Evolutionary conservation across 2,329 filamentous ascomycete species (phyloP), one percentile per base, ranked within the genome.

Genomic region (Monosporascus sp.): DNA sequence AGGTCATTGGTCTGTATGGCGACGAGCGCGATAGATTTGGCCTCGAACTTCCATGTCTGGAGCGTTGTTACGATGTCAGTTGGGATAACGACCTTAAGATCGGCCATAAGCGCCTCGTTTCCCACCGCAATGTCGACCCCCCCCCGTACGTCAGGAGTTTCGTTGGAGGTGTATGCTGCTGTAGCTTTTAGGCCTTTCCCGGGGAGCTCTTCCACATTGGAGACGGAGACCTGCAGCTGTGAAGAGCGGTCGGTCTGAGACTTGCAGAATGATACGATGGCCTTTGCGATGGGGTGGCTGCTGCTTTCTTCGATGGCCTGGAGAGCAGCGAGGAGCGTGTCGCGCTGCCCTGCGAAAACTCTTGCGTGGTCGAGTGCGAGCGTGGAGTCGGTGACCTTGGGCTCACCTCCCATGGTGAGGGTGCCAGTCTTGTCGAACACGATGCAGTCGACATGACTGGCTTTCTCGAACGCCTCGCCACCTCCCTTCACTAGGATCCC

Each of bases 401-500:
- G 88, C 59, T 89, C 85, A 7, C 87, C 88, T 5, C 88, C 76
- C 61, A 87, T 75, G 0, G 90, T 94, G 54, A 95, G 73, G 0
- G 90, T 95, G 1, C 90, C 90, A 0, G 90, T 95, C 76, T 95
- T 94, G 77, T 95, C 90, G 66, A 95, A 94, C 1, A 94, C 87
- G 40, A 94, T 85, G 50, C 86, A 87, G 67, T 91, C 85, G 45
- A 92, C 78, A 11, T 81, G 82, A 66, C 88, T 91, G 4, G 89
- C 89, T 72, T 91, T 90, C 68, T 93, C 88, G 65, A 94, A 93
- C 0, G 89, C 90, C 66, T 92, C 88, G 37, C 90, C 90, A 22
- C 90, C 90, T 22, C 90, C 89, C 69, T 91, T 91, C 60, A 88
- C 89, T 1, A 95, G 76, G 52, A 95, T 91, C 1, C 90, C 90